phyloP scores from a whole-genome alignment of 495 filamentous ascomycete species.

The Jackrogersella multiformis region DNA sequence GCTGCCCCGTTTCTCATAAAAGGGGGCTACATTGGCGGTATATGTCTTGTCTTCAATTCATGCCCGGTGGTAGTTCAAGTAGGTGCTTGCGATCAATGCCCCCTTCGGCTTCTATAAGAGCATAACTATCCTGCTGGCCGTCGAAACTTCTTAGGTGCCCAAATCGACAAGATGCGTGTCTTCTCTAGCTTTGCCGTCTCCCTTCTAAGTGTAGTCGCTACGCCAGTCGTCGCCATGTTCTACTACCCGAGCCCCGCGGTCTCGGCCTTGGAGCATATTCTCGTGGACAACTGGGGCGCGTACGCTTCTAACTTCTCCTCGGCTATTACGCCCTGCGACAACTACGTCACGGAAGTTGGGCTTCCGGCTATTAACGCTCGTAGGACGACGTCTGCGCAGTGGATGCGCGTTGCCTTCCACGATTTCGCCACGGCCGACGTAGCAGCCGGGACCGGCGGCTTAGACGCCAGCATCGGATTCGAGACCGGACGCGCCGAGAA shows the following conservation, averaged over 20 bases:
- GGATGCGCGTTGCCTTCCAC: slow-evolving; percentile 62
- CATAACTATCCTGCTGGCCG: neutral
- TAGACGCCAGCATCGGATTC: slow-evolving; percentile 61
- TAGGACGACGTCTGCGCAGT: slow-evolving; percentile 59
- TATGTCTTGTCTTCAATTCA: slow-evolving; percentile 1
- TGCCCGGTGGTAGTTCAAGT: neutral
- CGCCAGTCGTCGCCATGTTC: slow-evolving; percentile 36
- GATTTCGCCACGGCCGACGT: slow-evolving; percentile 61
- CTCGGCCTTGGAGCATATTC: slow-evolving; percentile 46
- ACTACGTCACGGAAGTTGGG: slow-evolving; percentile 43
- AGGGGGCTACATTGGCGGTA: slow-evolving; percentile 21
- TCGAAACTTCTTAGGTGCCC: neutral
- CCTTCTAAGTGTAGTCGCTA: neutral
- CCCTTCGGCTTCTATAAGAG: neutral
- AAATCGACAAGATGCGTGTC: slow-evolving; percentile 20
- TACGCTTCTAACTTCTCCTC: slow-evolving; percentile 47
- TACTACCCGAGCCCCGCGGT: slow-evolving; percentile 45
- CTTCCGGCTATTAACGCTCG: slow-evolving; percentile 51
- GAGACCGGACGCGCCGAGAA: slow-evolving; percentile 57
- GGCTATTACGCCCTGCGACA: slow-evolving; percentile 48
- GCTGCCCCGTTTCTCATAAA: slow-evolving; percentile 7
- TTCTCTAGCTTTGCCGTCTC: neutral
- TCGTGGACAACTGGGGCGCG: slow-evolving; percentile 48
- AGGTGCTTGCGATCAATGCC: neutral
- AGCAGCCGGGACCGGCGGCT: slow-evolving; percentile 53